phyloP scores from a whole-genome alignment of 805 yeast species.

The Cyberlindnera petersonii region DNA sequence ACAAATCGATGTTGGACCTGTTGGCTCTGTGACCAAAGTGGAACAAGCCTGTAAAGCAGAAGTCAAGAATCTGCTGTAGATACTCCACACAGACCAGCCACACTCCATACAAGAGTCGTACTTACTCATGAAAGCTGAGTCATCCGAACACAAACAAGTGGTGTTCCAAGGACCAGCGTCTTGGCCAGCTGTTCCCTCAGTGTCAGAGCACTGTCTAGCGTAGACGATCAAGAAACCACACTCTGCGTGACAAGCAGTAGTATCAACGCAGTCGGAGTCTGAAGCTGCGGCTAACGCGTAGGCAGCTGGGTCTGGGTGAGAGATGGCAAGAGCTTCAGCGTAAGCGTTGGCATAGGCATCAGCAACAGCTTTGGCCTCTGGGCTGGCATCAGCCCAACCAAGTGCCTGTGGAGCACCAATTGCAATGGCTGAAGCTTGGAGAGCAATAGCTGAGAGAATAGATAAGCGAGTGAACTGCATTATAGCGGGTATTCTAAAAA shows the following conservation, averaged over 20 bases:
- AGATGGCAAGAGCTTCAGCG: slow-evolving; percentile 28
- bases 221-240: slow-evolving; percentile 33
- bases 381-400: slow-evolving; percentile 23
- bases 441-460: slow-evolving; percentile 3
- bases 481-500: neutral
- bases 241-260: slow-evolving; percentile 32
- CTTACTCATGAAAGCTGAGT: slow-evolving; percentile 25
- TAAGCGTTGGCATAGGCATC: slow-evolving; percentile 25
- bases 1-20: slow-evolving; percentile 33
- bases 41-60: slow-evolving; percentile 31
- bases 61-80: slow-evolving; percentile 32
- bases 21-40: slow-evolving; percentile 32
- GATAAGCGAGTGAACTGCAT: slow-evolving; percentile 15
- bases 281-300: slow-evolving; percentile 29
- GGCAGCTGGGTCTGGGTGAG: slow-evolving; percentile 32
- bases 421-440: slow-evolving; percentile 5
- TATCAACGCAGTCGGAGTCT: slow-evolving; percentile 31
- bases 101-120: slow-evolving; percentile 35
- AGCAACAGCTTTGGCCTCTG: slow-evolving; percentile 24
- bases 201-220: slow-evolving; percentile 30
- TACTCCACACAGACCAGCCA: slow-evolving; percentile 39
- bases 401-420: slow-evolving; percentile 14
- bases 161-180: slow-evolving; percentile 30
- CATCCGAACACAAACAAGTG: slow-evolving; percentile 31
- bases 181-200: slow-evolving; percentile 18